Percentiles rank a stretch among this genome's conserved stretches.
Evolutionary conservation across 2,329 filamentous ascomycete species (phyloP).

Genomic region (Zarea fungicola): DNA sequence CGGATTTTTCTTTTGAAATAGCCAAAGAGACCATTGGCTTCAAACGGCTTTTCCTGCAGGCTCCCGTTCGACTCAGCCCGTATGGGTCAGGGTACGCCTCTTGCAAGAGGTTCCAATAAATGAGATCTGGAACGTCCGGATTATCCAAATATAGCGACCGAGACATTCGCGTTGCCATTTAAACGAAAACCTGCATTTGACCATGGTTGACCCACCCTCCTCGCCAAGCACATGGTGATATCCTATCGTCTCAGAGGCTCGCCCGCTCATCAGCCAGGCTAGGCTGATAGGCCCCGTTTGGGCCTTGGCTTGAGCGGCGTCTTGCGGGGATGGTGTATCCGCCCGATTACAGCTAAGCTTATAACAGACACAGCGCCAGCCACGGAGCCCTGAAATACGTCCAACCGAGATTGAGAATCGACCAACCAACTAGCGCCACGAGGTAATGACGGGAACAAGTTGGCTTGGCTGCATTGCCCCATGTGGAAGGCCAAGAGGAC

Average conservation of each 20-base stretch:
- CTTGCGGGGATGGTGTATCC: too few species aligned
- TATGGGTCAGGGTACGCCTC: neutral
- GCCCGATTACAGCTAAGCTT: too few species aligned
- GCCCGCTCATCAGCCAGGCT: neutral
- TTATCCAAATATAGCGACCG: neutral
- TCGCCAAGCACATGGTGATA: neutral
- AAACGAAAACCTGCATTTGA: neutral
- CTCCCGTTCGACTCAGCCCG: neutral
- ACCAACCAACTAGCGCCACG: neutral
- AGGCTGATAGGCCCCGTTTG: too few species aligned
- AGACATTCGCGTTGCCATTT: neutral
- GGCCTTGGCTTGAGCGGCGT: too few species aligned
- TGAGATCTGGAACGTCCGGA: neutral
- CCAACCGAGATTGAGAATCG: neutral
- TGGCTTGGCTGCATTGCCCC: slow-evolving; percentile 2
- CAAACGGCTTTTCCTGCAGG: neutral
- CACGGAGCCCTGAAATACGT: neutral
- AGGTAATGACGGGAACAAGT: neutral
- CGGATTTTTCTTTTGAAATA: too few species aligned
- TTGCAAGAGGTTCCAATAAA: neutral
- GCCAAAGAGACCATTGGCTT: neutral
- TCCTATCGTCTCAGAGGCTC: slow-evolving; percentile 1
- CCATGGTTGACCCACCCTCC: neutral
- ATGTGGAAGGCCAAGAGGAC: slow-evolving; percentile 7
- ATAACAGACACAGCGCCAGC: too few species aligned